Evolutionary conservation across 805 yeast species (phyloP), one percentile per base, ranked within the genome.

Genomic region (Tetrapisispora namnaoensis): DNA sequence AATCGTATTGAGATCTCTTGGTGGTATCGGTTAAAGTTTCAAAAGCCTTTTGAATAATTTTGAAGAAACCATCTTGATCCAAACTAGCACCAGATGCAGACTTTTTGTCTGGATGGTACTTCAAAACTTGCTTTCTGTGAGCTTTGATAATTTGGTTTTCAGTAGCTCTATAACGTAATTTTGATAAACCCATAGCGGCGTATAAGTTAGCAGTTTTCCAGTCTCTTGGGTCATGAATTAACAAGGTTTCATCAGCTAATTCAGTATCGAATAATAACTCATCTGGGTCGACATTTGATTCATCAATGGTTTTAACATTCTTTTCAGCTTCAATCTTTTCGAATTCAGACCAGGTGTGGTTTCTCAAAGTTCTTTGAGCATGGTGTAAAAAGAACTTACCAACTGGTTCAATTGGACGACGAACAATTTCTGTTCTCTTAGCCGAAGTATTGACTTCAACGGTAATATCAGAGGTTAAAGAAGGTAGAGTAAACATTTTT

Each of bases 61-160:
- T 93, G 81, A 93, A 93, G 72, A 93, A 91, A 13, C 93, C 96
- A 69, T 93, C 99, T 71, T 86, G 89, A 57, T 87, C 95, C 64
- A 86, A 76, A 42, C 86, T 84, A 55, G 95, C 96, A 56, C 75
- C 70, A 52, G 80, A 68, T 47, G 91, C 96, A 61, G 95, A 89
- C 75, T 87, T 90, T 78, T 93, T 93, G 72, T 93, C 99, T 57
- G 99, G 99, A 70, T 93, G 99, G 70, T 91, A 96, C 74, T 83
- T 87, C 71, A 93, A 78, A 28, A 93, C 98, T 72, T 88, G 95
- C 69, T 83, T 84, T 77, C 99, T 84, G 78, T 91, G 97, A 50
- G 98, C 97, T 69, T 89, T 83, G 72, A 95, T 84, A 65, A 93
- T 82, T 71, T 90, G 97, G 61, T 83, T 95, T 60, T 83, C 90